These are phyloP conservation scores for Haematococcus lacustris DNA, from an alignment of 139 green algal genomes.

Conservation along the genomic window DNA sequence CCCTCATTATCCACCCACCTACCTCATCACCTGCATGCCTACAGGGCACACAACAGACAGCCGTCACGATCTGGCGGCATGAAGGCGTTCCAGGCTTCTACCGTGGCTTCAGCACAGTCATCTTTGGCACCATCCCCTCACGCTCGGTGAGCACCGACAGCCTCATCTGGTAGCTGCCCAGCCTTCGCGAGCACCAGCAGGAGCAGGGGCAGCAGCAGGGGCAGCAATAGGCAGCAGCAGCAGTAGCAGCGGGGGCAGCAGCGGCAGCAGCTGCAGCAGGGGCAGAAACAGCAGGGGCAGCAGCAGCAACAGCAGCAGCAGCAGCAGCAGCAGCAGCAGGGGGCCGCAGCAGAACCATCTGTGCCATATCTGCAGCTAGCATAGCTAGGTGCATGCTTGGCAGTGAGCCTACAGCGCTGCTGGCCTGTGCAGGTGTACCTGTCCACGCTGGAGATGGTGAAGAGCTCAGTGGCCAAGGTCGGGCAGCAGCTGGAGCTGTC, in stretches of 20 bases:
- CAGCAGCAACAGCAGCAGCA: not conserved
- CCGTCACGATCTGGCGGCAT: conserved; percentile 43
- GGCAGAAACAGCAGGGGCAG: not conserved
- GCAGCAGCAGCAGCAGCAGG: not conserved
- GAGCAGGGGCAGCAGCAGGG: not conserved
- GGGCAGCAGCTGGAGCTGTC: conserved; percentile 30
- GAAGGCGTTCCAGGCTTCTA: conserved; percentile 88
- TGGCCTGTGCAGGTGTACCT: conserved; percentile 72
- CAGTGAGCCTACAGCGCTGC: no score
- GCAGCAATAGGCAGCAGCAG: no score
- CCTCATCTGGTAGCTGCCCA: no score
- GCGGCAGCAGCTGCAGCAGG: not conserved
- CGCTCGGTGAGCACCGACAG: conserved; percentile 14
- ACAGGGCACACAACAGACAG: conserved; percentile 51
- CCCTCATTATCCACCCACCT: conserved; percentile 23
- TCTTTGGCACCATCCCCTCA: conserved; percentile 63
- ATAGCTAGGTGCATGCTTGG: no score
- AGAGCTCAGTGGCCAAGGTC: conserved; percentile 23
- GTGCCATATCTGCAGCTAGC: no score
- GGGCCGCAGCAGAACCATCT: no score
- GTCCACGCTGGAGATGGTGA: conserved; percentile 58
- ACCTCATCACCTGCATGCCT: conserved; percentile 18
- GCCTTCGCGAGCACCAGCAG: not conserved
- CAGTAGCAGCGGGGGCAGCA: no score
- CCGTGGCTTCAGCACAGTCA: conserved; percentile 71